phyloP scores from a whole-genome alignment of 257 asterid species.

The Primulina huaijiensis region DNA sequence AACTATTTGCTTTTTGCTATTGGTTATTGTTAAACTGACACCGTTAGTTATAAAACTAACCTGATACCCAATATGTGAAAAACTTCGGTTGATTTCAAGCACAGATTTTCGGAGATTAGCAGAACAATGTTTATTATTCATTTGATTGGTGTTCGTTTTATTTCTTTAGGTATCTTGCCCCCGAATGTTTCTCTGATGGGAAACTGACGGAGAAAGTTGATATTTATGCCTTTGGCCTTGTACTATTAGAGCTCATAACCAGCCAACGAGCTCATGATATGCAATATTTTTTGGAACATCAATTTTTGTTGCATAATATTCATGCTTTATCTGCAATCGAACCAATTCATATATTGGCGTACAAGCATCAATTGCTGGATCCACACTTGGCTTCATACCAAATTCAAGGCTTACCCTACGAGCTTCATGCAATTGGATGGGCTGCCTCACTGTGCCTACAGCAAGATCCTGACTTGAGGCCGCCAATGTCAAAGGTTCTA shows the following conservation, averaged over 20 bases:
- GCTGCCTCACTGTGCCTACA: slow-evolving; percentile 77
- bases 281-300: slow-evolving; percentile 48
- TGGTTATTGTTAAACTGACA: neutral
- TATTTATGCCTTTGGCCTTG: slow-evolving; percentile 70
- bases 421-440: slow-evolving; percentile 62
- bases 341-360: slow-evolving; percentile 44
- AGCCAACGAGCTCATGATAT: slow-evolving; percentile 50
- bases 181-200: slow-evolving; percentile 58
- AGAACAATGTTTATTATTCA: neutral
- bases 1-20: neutral
- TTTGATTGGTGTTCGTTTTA: slow-evolving; percentile 12
- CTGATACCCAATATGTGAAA: neutral
- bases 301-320: slow-evolving; percentile 41
- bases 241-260: slow-evolving; percentile 68
- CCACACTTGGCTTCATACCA: slow-evolving; percentile 43
- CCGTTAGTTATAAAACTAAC: neutral
- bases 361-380: slow-evolving; percentile 49
- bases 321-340: slow-evolving; percentile 43
- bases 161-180: slow-evolving; percentile 65
- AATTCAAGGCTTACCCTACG: slow-evolving; percentile 44
- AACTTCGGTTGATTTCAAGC: neutral
- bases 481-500: slow-evolving; percentile 80
- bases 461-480: slow-evolving; percentile 71
- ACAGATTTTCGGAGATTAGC: neutral
- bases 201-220: slow-evolving; percentile 77